These are phyloP conservation scores for Talaromyces sp. DNA, from an alignment of 2,329 filamentous ascomycete species.

Conservation along the genomic window DNA sequence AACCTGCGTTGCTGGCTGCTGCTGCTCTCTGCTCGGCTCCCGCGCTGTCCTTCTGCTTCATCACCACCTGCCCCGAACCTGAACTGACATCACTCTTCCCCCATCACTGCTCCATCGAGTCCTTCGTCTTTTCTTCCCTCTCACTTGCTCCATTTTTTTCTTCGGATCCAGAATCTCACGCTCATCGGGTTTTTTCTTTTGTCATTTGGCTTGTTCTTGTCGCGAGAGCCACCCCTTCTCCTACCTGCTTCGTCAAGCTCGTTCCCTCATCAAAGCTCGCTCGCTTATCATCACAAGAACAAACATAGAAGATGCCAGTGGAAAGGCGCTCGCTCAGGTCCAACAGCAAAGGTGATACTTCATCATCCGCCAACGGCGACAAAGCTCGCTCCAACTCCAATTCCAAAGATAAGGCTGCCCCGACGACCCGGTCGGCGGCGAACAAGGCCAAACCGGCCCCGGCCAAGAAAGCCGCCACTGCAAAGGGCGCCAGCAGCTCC, in stretches of 20 bases:
- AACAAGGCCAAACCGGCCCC: conserved; percentile 33
- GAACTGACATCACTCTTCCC: conserved; percentile 14
- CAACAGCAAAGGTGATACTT: conserved; percentile 41
- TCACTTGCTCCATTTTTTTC: not conserved
- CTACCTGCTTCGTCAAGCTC: not conserved
- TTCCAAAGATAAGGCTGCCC: conserved; percentile 41
- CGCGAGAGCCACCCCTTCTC: not conserved
- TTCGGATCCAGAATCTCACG: not conserved
- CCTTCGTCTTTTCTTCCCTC: not conserved
- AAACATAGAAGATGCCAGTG: conserved; percentile 38
- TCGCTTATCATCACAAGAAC: conserved; percentile 7
- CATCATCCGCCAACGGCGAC: conserved; percentile 43
- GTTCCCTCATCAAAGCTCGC: conserved; percentile 17
- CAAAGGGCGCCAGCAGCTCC: conserved; percentile 30
- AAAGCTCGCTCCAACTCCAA: conserved; percentile 39
- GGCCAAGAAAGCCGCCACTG: conserved; percentile 29
- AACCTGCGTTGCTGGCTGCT: conserved; percentile 5
- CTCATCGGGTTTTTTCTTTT: not conserved
- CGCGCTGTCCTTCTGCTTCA: conserved; percentile 6
- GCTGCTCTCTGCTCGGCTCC: conserved; percentile 5
- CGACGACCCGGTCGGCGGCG: conserved; percentile 33
- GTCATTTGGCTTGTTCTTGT: not conserved
- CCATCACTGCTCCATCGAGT: conserved; percentile 4
- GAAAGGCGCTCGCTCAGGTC: conserved; percentile 43
- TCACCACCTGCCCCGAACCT: conserved; percentile 16